These are phyloP conservation scores for Claviceps africana DNA, from an alignment of 2,329 filamentous ascomycete genomes.

Conservation along the genomic window DNA sequence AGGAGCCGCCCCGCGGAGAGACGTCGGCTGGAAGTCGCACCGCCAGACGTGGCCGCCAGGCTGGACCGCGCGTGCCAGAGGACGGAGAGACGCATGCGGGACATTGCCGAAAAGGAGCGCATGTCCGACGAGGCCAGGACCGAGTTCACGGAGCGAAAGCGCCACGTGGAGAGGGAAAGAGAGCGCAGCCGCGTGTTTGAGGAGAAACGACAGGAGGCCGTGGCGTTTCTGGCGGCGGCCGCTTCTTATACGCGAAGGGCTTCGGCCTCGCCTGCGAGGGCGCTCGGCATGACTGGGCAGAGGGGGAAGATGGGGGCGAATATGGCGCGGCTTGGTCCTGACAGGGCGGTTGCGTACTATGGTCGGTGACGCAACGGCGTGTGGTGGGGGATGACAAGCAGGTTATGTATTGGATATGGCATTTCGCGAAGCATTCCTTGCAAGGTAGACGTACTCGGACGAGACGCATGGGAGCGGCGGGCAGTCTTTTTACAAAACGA, in stretches of 20 bases:
- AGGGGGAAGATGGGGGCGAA: slow-evolving; percentile 1
- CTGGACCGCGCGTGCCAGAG: slow-evolving; percentile 35
- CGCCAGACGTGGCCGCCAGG: slow-evolving; percentile 24
- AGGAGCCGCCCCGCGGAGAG: slow-evolving; percentile 18
- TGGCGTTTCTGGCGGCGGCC: slow-evolving; percentile 21
- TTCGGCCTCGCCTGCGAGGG: slow-evolving; percentile 8
- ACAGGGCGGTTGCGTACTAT: neutral
- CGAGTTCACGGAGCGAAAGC: slow-evolving; percentile 29
- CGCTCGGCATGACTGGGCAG: neutral
- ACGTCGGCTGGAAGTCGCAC: slow-evolving; percentile 20
- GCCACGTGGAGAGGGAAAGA: slow-evolving; percentile 30
- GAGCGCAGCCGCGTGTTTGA: slow-evolving; percentile 38
- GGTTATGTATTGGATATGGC: no score
- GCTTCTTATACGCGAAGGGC: slow-evolving; percentile 14
- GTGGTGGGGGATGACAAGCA: no score
- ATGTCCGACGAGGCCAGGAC: slow-evolving; percentile 28
- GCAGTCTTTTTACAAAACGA: no score
- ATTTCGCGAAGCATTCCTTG: no score
- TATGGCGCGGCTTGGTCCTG: slow-evolving; percentile 8
- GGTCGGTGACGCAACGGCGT: neutral
- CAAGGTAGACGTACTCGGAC: no score
- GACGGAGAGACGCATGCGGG: slow-evolving; percentile 30
- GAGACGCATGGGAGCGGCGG: no score
- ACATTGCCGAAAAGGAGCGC: slow-evolving; percentile 24
- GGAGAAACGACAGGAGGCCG: slow-evolving; percentile 30